A percentile compares a stretch with the other conserved stretches of the same genome.
Evolutionary conservation across 495 filamentous ascomycete genomes (phyloP).

Genomic region (Pseudevernia furfuracea): DNA sequence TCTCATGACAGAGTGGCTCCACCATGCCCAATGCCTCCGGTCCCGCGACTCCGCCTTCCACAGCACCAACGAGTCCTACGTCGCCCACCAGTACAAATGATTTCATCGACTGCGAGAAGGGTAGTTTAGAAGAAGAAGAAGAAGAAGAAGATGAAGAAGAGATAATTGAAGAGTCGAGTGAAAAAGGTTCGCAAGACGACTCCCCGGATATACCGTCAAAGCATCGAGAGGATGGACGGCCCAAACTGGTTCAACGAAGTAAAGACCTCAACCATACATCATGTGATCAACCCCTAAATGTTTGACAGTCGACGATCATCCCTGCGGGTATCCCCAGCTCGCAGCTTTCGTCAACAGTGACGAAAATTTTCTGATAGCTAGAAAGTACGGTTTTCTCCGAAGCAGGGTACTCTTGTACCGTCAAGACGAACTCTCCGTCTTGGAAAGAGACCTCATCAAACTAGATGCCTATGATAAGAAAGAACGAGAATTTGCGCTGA

Average conservation of each 20-base stretch:
- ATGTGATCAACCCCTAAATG: background rate
- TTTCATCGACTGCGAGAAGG: conserved; percentile 2
- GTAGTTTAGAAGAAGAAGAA: background rate
- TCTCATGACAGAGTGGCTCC: background rate
- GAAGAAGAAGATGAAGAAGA: background rate
- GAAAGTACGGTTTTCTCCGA: conserved; percentile 34
- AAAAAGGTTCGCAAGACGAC: background rate
- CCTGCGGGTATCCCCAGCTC: conserved; percentile 33
- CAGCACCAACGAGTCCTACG: conserved; percentile 21
- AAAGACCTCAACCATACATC: background rate
- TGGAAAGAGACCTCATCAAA: conserved; percentile 30
- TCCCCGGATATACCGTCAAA: conserved; percentile 3
- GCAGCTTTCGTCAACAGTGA: conserved; percentile 33
- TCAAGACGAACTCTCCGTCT: conserved; percentile 32
- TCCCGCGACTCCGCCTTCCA: conserved; percentile 19
- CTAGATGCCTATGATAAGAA: conserved; percentile 27
- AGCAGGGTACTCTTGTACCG: conserved; percentile 34
- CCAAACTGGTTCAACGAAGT: conserved; percentile 23
- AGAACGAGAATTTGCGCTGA: conserved; percentile 13
- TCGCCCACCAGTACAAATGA: conserved; percentile 7
- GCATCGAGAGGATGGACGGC: conserved; percentile 20
- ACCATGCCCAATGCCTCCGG: conserved; percentile 9
- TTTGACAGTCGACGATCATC: conserved; percentile 31
- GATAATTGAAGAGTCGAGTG: background rate
- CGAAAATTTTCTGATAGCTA: conserved; percentile 32